phyloP scores from a whole-genome alignment of 768 basidiomycete genomes.

The Tylopilus intermedius region DNA sequence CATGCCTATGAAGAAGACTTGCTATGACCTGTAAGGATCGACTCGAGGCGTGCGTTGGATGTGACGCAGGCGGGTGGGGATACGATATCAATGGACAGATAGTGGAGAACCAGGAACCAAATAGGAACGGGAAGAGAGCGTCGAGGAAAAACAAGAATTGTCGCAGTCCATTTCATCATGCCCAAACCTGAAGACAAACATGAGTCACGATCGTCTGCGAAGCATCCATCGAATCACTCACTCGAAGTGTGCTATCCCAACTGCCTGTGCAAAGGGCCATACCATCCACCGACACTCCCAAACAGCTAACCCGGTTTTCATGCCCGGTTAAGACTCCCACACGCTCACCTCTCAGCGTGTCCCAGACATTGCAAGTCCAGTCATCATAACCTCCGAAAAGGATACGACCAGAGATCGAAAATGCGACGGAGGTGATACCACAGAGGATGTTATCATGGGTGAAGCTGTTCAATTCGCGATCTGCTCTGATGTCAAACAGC shows the following conservation, averaged over 20 bases:
- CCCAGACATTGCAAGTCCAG: conserved; percentile 99
- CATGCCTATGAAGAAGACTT: conserved; percentile 32
- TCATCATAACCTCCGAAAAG: conserved; percentile 99
- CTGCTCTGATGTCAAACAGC: conserved; percentile 94
- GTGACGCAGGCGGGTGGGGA: conserved; percentile 48
- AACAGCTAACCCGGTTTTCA: conserved; percentile 95
- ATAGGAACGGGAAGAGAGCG: conserved; percentile 23
- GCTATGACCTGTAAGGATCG: conserved; percentile 52
- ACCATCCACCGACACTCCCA: conserved; percentile 93
- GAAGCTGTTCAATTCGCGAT: conserved; percentile 94
- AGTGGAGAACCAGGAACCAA: conserved; percentile 20
- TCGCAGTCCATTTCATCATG: conserved; percentile 45
- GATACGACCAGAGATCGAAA: conserved; percentile 95
- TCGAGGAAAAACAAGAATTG: conserved; percentile 22
- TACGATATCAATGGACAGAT: conserved; percentile 46
- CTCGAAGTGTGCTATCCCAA: conserved; percentile 97
- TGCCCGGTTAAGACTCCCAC: conserved; percentile 97
- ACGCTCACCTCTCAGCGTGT: conserved; percentile 96
- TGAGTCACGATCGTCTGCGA: conserved; percentile 6
- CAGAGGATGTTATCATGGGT: conserved; percentile 99
- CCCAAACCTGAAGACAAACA: conserved; percentile 64
- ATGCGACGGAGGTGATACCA: conserved; percentile 97
- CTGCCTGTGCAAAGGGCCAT: conserved; percentile 98
- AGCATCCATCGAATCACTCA: conserved; percentile 35
- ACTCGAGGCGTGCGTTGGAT: conserved; percentile 50